phyloP scores from a whole-genome alignment of 805 yeast genomes.

The Danielia reshetovae region DNA sequence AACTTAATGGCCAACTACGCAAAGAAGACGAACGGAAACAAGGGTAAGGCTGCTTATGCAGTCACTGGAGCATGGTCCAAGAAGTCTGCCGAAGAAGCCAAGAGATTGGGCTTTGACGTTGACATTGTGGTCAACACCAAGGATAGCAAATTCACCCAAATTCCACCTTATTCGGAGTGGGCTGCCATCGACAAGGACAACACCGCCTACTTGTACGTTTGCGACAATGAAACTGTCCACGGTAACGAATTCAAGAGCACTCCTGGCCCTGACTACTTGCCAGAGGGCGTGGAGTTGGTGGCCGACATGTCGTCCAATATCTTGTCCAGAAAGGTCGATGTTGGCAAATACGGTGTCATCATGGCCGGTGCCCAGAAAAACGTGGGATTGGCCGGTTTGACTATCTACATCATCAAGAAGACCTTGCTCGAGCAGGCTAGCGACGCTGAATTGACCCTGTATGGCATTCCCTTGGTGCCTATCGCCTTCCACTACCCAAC shows the following conservation, averaged over 20 bases:
- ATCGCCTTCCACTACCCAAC: conserved; percentile 85
- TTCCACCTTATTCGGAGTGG: conserved; percentile 70
- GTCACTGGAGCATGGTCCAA: conserved; percentile 94
- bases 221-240: conserved; percentile 96
- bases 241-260: conserved; percentile 74
- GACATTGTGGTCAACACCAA: conserved; percentile 67
- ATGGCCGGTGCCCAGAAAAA: conserved; percentile 99
- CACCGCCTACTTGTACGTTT: conserved; percentile 80
- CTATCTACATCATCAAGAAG: conserved; percentile 87
- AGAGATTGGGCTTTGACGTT: conserved; percentile 72
- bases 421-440: conserved; percentile 63
- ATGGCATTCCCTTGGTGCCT: conserved; percentile 78
- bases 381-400: conserved; percentile 94
- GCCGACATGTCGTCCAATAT: conserved; percentile 96
- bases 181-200: conserved; percentile 49
- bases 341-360: conserved; percentile 79
- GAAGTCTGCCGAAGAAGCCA: conserved; percentile 84
- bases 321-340: conserved; percentile 75
- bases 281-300: conserved; percentile 71
- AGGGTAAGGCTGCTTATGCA: conserved; percentile 80
- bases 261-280: conserved; percentile 54
- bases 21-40: conserved; percentile 60
- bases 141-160: conserved; percentile 53
- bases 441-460: conserved; percentile 53
- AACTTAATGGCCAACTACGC: conserved; percentile 76